These are phyloP conservation scores for Yamadazyma dushanensis DNA, from an alignment of 1,139 yeast species.

Conservation along the genomic window DNA sequence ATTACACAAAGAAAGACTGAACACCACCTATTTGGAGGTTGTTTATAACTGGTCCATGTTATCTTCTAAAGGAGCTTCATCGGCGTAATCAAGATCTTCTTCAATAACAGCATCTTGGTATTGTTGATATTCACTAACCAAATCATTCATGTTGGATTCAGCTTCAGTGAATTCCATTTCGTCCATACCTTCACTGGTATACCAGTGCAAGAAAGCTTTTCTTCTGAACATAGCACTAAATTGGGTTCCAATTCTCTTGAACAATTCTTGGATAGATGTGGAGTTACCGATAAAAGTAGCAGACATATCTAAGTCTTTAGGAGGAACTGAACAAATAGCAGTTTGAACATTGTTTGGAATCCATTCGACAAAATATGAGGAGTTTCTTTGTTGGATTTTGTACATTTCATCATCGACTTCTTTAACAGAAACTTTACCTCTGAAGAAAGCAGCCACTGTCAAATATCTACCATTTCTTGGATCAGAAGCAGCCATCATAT, in stretches of 20 bases:
- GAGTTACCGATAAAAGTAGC: conserved; percentile 93
- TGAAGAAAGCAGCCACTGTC: conserved; percentile 92
- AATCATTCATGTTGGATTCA: conserved; percentile 77
- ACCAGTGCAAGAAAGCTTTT: conserved; percentile 96
- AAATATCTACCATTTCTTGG: conserved; percentile 88
- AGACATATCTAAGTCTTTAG: conserved; percentile 80
- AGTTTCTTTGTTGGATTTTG: conserved; percentile 78
- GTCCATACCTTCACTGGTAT: conserved; percentile 94
- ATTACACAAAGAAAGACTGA: not conserved
- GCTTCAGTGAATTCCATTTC: conserved; percentile 93
- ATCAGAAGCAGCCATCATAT: conserved; percentile 95
- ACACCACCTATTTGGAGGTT: not conserved
- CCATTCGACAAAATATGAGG: conserved; percentile 90
- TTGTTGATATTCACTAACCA: conserved; percentile 88
- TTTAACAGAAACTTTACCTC: conserved; percentile 89
- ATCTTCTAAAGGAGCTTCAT: conserved; percentile 62
- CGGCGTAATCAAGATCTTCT: conserved; percentile 69
- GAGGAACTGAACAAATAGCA: conserved; percentile 88
- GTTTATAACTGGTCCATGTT: conserved; percentile 36
- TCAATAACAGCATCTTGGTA: conserved; percentile 82
- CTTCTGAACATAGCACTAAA: conserved; percentile 91
- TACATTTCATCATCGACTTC: conserved; percentile 94
- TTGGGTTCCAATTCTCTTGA: conserved; percentile 87
- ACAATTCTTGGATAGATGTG: conserved; percentile 87
- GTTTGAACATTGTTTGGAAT: conserved; percentile 96